Evolutionary conservation across 2,329 filamentous ascomycete genomes (phyloP).

Genomic region (Chaetomium globosum): DNA sequence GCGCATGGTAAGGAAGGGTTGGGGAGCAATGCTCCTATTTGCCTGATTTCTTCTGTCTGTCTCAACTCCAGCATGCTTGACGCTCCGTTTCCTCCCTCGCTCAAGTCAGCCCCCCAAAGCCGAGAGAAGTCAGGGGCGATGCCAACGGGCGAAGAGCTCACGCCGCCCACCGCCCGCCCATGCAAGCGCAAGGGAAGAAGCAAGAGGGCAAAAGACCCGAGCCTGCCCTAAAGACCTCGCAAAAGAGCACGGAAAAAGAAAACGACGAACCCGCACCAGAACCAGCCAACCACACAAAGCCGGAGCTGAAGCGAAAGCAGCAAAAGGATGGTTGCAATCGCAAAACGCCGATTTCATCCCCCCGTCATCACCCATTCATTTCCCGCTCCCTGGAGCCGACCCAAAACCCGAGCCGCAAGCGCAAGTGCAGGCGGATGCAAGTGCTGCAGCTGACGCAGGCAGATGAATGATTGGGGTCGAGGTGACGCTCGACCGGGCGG

Average conservation of each 20-base stretch:
- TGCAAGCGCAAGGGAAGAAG: neutral
- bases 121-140: neutral
- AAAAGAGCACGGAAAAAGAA: neutral
- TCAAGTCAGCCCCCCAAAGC: neutral
- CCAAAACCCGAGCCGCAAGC: neutral
- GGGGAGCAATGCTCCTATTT: conserved; percentile 10
- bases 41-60: neutral
- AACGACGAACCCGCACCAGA: neutral
- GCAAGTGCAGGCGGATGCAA: neutral
- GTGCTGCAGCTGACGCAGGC: neutral
- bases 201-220: neutral
- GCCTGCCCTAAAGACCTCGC: neutral
- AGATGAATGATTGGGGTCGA: neutral
- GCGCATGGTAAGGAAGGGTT: neutral
- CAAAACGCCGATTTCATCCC: conserved; percentile 3
- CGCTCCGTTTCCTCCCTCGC: neutral
- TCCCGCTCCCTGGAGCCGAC: neutral
- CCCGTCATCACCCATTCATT: neutral
- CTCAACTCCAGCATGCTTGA: neutral
- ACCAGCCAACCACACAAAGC: neutral
- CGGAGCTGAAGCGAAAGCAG: conserved; percentile 8
- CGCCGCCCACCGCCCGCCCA: neutral
- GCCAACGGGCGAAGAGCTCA: neutral
- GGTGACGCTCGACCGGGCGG: neutral
- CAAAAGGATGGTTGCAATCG: conserved; percentile 2